Evolutionary conservation across 2,329 filamentous ascomycete species (phyloP).

Genomic region (Trichoderma pleuroti): DNA sequence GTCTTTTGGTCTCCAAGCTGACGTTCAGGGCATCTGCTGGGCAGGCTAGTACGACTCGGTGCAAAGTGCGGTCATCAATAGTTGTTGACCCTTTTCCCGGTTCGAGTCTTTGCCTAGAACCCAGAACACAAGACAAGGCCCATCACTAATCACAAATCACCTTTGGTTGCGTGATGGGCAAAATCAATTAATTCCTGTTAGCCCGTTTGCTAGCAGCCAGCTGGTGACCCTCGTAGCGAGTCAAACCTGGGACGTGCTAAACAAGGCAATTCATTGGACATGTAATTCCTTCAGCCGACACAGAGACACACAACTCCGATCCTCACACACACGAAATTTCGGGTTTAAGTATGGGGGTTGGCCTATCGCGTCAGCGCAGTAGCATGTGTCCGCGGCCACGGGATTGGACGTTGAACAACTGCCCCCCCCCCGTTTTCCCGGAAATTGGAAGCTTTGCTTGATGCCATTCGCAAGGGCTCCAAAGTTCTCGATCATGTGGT

Average conservation of each 20-base stretch:
- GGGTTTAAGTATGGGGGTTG: neutral
- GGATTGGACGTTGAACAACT: neutral
- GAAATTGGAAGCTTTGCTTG: neutral
- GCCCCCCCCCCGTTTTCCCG: neutral
- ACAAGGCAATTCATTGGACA: neutral
- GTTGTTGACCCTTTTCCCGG: neutral
- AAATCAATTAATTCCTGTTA: neutral
- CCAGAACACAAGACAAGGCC: neutral
- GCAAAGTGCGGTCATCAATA: neutral
- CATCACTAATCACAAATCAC: conserved; percentile 11
- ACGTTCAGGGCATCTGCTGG: neutral
- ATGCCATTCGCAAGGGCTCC: neutral
- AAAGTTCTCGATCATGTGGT: neutral
- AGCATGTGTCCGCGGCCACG: conserved; percentile 9
- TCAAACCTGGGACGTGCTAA: neutral
- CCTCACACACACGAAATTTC: neutral
- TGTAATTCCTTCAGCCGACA: neutral
- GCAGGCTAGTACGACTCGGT: neutral
- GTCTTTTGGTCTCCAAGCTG: neutral
- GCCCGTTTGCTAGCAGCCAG: conserved; percentile 1
- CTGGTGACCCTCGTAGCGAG: neutral
- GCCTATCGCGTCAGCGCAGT: conserved; percentile 13
- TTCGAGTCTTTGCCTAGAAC: neutral
- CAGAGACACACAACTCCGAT: neutral
- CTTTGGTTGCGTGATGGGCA: neutral